Base-by-base conservation (phyloP, 164 flowering plant genomes). In the Vitis rotundifolia region DNA sequence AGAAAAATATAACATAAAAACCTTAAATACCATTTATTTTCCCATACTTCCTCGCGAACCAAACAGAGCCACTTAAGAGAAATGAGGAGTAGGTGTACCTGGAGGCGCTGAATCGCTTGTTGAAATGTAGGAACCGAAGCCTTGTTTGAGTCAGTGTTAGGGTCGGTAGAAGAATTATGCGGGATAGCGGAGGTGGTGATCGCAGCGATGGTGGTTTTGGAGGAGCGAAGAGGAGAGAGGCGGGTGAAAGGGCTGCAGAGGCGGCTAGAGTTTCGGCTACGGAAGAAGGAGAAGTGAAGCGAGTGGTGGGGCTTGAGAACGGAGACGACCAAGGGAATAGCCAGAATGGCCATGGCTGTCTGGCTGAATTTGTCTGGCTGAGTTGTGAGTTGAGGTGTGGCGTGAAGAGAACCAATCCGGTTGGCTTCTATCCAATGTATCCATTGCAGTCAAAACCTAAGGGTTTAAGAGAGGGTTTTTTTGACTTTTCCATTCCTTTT, bases 21-120 rank as follows among this genome's bases (percentile, higher is more conserved):
- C 7, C 44, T 37, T 37, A 37, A 37, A 37, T 37, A 37, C 44
- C 44, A 0, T 37, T 37, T 37, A 37, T 37, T 37, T 37, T 37
- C 44, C 44, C 44, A 37, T 6, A 37, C 44, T 37, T 37, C 44
- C 44, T 37, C 44, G 44, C 44, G 29, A 55, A 57, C 61, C 19
- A 49, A 54, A n/a, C 49, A 59, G 50, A 52, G 18, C 11, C 7
- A 57, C n/a, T 22, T 2, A 26, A 28, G 55, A 55, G 19, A 59
- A 9, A 48, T 26, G 5, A 22, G 14, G 8, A 37, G 14, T 10
- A 49, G 29, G 2, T 4, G 0, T 10, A 89, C 98, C 93, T 94
- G 98, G 60, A 92, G 91, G 2, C 98, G 86, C 69, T 92, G 97
- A 80, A 94, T 91, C 12, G 98, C 98, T 76, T 94, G 97, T 59